Evolutionary conservation across 1,284 basidiomycete species (phyloP).

Genomic region (Cryptococcus hybrid): DNA sequence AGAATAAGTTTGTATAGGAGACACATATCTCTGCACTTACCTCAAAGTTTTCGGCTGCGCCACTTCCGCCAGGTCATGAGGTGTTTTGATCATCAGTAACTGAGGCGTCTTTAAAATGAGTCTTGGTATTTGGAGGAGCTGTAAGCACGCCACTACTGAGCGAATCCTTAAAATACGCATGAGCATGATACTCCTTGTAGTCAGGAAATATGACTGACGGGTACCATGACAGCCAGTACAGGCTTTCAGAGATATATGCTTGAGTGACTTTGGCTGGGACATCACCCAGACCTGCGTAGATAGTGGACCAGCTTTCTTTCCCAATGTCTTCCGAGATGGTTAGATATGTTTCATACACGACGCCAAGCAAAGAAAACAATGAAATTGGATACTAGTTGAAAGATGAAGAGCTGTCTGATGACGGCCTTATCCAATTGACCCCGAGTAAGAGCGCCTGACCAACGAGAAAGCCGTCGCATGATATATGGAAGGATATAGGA

Average conservation of each 20-base stretch:
- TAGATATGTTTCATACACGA: conserved; percentile 32
- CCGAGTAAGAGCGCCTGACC: conserved; percentile 32
- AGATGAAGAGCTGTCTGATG: conserved; percentile 31
- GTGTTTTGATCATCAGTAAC: conserved; percentile 11
- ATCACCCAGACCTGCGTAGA: conserved; percentile 23
- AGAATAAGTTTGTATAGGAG: background rate
- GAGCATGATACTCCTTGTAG: background rate
- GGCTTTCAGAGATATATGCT: conserved; percentile 37
- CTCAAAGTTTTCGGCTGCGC: conserved; percentile 25
- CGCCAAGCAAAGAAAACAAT: conserved; percentile 33
- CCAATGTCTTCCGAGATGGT: conserved; percentile 25
- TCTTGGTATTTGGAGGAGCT: conserved; percentile 31
- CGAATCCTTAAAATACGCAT: conserved; percentile 16
- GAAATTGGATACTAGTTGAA: conserved; percentile 35
- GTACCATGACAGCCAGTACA: conserved; percentile 42
- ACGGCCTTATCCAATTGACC: conserved; percentile 37
- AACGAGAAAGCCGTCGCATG: conserved; percentile 26
- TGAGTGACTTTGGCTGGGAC: conserved; percentile 30
- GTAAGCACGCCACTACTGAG: conserved; percentile 21
- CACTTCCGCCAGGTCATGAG: conserved; percentile 16
- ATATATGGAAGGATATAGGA: conserved; percentile 32
- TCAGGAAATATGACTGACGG: conserved; percentile 24
- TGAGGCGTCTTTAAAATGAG: conserved; percentile 12
- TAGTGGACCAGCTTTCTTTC: conserved; percentile 16
- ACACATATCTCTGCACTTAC: conserved; percentile 9